phyloP scores from a whole-genome alignment of 2,329 filamentous ascomycete species.

The Pseudogymnoascus sp. region DNA sequence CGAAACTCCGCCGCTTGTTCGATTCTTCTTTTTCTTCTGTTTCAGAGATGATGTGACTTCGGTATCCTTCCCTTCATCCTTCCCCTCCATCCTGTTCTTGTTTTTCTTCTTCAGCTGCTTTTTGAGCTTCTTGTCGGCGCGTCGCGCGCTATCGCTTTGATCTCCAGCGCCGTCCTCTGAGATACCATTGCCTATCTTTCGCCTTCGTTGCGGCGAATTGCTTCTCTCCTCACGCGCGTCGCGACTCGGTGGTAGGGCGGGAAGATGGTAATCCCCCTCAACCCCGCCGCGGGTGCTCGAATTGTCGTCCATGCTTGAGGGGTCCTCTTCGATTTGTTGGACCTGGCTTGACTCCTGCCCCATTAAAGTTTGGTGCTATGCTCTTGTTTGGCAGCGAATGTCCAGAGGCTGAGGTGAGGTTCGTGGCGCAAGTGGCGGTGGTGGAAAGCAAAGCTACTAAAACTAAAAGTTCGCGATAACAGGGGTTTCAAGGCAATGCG shows the following conservation, averaged over 20 bases:
- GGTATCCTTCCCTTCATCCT: background rate
- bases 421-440: background rate
- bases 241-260: background rate
- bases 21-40: background rate
- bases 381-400: background rate
- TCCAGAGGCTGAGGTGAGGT: background rate
- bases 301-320: background rate
- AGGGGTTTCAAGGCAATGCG: slow-evolving; percentile 1
- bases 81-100: background rate
- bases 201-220: background rate
- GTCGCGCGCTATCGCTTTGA: background rate
- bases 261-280: background rate
- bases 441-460: background rate
- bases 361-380: background rate
- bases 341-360: slow-evolving; percentile 7
- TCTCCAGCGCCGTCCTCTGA: background rate
- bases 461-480: slow-evolving; percentile 5
- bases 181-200: background rate
- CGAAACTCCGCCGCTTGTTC: background rate
- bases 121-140: background rate
- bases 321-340: background rate
- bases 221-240: background rate
- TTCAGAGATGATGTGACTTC: background rate
- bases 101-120: background rate
- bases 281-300: background rate